Evolutionary conservation across 192 early-diverging fungal species (phyloP), one percentile per base, ranked within the genome.

Genomic region (Chytriomyces sp.): DNA sequence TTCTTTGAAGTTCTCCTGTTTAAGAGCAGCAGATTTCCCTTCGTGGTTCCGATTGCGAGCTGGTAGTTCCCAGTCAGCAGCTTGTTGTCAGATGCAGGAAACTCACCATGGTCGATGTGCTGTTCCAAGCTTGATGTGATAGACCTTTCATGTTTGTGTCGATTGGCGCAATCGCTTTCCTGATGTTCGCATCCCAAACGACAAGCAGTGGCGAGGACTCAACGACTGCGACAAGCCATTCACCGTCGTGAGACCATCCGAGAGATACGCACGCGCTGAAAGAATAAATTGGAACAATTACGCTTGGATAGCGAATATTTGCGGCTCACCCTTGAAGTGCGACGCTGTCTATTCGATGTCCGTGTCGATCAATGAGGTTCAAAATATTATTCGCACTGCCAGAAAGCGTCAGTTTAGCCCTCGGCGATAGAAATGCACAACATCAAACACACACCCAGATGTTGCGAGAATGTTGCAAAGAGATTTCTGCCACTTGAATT

Each of bases 1-100:
- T 85, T 86, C 67, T 85, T 81, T 6, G 45, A 50, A 24, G 69
- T 79, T 61, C 63, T 64, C 16, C 77, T 45, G 75, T 86, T 84
- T 45, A 76, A 86, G 7, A 88, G 45, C 11, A 87, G 72, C 23
- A 88, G 63, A 65, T 86, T 88, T 80, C 87, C 87, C 61, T 87
- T 87, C 28, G 64, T 23, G 18, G 87, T 84, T 16, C 77, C 86
- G 18, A 82, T 69, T 11, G 84, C 80, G 1, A 88, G 77, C 87
- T 88, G 50, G 0, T 65, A 20, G 35, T 64, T 64, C 77, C 35
- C 9, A 67, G 43, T 45, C 26, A 50, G 18, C 45, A 57, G 18
- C 4, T 20, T 5, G 28, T 5, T 23, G 18, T 57, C 20, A 47
- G 50, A 26, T 16, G 75, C 13, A 48, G 76, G 48, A 62, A 44